Conservation (phyloP, 2,329 filamentous ascomycete genomes). For the Microdochium trichocladiopsis region DNA sequence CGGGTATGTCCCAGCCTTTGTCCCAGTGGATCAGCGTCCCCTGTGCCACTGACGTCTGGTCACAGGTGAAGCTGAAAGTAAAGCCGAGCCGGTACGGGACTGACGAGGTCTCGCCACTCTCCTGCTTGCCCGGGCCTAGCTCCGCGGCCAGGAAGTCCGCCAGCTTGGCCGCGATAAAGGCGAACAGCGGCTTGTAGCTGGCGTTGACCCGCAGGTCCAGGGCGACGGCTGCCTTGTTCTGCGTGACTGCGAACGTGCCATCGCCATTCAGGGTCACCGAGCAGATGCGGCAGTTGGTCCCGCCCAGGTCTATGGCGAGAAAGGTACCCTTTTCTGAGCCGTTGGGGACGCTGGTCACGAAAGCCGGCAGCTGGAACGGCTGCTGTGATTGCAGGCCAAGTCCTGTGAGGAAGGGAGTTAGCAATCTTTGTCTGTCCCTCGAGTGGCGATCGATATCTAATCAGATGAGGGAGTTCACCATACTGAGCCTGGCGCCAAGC, state of each 20-base stretch:
- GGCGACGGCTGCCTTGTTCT: constrained; percentile 34
- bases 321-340: constrained; percentile 61
- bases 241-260: constrained; percentile 65
- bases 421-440: background rate
- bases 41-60: constrained; percentile 60
- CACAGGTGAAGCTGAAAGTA: constrained; percentile 63
- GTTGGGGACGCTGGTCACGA: constrained; percentile 69
- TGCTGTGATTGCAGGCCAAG: constrained; percentile 52
- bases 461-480: constrained; percentile 10
- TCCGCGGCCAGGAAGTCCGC: constrained; percentile 60
- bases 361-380: constrained; percentile 71
- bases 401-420: background rate
- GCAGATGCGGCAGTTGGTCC: constrained; percentile 25
- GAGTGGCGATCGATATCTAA: background rate
- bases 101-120: constrained; percentile 1
- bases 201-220: constrained; percentile 10
- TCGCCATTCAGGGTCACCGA: constrained; percentile 35
- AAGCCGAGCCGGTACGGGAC: constrained; percentile 14
- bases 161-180: constrained; percentile 68
- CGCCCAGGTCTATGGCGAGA: constrained; percentile 24
- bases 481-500: constrained; percentile 80
- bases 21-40: constrained; percentile 73
- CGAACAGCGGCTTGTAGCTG: constrained; percentile 54
- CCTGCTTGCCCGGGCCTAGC: constrained; percentile 21
- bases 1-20: constrained; percentile 73